phyloP scores from a whole-genome alignment of 1,284 basidiomycete genomes.

The Ganoderma leucocontextum region DNA sequence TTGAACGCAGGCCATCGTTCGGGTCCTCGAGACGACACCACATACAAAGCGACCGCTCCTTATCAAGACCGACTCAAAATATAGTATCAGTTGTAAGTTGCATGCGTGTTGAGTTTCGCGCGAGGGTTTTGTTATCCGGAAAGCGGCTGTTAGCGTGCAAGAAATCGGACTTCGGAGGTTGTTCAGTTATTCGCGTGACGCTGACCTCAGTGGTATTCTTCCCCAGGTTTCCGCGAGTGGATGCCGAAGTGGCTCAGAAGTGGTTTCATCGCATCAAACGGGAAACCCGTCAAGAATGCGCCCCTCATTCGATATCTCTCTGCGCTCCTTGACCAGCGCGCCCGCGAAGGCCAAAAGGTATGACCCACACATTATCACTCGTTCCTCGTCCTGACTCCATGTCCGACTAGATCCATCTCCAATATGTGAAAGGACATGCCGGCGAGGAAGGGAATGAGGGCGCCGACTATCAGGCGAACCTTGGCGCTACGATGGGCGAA shows the following conservation, averaged over 20 bases:
- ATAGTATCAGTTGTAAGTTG: constrained; percentile 72
- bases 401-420: constrained; percentile 53
- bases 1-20: constrained; percentile 70
- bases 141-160: background rate
- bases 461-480: constrained; percentile 74
- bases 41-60: constrained; percentile 58
- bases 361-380: background rate
- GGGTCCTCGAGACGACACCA: constrained; percentile 74
- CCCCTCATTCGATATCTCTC: constrained; percentile 70
- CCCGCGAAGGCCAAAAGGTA: constrained; percentile 53
- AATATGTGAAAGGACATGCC: constrained; percentile 77
- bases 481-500: constrained; percentile 53
- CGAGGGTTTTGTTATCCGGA: background rate
- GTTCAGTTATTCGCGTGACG: background rate
- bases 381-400: background rate
- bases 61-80: constrained; percentile 82
- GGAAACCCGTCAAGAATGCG: constrained; percentile 69
- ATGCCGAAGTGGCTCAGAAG: constrained; percentile 65
- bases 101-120: background rate
- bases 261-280: constrained; percentile 56
- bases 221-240: constrained; percentile 70
- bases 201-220: background rate
- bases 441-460: constrained; percentile 81
- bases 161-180: background rate
- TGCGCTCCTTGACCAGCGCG: constrained; percentile 60